Evolutionary conservation across 129 eudicot species (phyloP).

Genomic region (Tanacetum coccineum): DNA sequence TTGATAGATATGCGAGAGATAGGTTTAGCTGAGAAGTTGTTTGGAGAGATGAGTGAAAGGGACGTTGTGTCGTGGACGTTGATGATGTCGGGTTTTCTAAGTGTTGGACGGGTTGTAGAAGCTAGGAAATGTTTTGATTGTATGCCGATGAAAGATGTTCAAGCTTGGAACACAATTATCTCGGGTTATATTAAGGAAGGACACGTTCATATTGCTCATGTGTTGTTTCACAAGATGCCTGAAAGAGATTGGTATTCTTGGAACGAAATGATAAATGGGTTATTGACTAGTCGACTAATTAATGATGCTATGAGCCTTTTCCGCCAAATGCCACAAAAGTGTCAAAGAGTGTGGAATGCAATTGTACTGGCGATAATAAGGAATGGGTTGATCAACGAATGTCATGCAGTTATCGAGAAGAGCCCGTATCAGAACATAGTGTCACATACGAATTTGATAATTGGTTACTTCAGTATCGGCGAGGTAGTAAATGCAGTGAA

Average conservation of each 20-base stretch:
- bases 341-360: constrained; percentile 9
- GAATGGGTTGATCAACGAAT: background rate
- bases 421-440: background rate
- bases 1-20: background rate
- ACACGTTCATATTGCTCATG: background rate
- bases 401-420: background rate
- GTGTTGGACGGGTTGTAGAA: background rate
- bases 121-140: background rate
- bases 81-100: background rate
- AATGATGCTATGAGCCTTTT: background rate
- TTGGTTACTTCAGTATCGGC: constrained; percentile 1
- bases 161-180: constrained; percentile 4
- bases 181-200: background rate
- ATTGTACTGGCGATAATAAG: background rate
- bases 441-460: constrained; percentile 2
- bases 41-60: background rate
- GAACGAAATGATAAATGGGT: background rate
- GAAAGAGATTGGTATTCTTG: constrained; percentile 1
- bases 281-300: background rate
- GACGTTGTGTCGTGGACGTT: background rate
- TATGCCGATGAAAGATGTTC: background rate
- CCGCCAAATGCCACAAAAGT: background rate
- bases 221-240: constrained; percentile 9
- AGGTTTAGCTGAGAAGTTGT: constrained; percentile 2
- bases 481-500: constrained; percentile 12